Evolutionary conservation across 1,284 basidiomycete species (phyloP).

Genomic region (Ceratobasidium sp.): DNA sequence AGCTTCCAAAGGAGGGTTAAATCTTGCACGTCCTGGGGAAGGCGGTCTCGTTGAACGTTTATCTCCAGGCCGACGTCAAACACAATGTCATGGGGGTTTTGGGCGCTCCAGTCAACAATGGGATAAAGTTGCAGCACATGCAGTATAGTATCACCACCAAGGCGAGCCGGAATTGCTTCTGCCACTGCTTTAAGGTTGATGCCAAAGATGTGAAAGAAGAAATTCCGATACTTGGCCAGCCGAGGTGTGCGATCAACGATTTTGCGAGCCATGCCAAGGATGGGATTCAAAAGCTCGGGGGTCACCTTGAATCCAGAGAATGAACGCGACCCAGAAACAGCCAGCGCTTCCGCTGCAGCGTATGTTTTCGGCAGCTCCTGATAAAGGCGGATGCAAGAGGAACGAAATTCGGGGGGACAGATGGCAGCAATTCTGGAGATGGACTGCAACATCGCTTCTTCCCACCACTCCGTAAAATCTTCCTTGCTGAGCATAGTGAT

Average conservation of each 20-base stretch:
- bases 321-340: too few relatives aligned
- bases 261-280: not conserved
- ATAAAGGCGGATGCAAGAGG: too few relatives aligned
- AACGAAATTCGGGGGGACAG: too few relatives aligned
- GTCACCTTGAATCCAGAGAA: not conserved
- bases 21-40: not conserved
- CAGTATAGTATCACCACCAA: not conserved
- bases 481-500: not conserved
- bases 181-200: slow-evolving; percentile 11
- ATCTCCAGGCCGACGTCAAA: slow-evolving; percentile 24
- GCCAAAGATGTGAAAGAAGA: slow-evolving; percentile 23
- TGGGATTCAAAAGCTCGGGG: slow-evolving; percentile 1
- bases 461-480: not conserved
- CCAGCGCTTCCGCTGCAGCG: too few relatives aligned
- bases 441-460: not conserved
- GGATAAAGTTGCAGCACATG: not conserved
- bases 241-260: not conserved
- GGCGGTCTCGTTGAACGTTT: not conserved
- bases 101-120: slow-evolving; percentile 28
- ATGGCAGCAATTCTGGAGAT: not conserved
- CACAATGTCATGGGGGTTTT: slow-evolving; percentile 24
- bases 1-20: slow-evolving; percentile 27
- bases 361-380: too few relatives aligned
- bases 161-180: not conserved
- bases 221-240: not conserved